Base-by-base conservation (phyloP, 768 basidiomycete genomes). In the Amanita jacksonii region DNA sequence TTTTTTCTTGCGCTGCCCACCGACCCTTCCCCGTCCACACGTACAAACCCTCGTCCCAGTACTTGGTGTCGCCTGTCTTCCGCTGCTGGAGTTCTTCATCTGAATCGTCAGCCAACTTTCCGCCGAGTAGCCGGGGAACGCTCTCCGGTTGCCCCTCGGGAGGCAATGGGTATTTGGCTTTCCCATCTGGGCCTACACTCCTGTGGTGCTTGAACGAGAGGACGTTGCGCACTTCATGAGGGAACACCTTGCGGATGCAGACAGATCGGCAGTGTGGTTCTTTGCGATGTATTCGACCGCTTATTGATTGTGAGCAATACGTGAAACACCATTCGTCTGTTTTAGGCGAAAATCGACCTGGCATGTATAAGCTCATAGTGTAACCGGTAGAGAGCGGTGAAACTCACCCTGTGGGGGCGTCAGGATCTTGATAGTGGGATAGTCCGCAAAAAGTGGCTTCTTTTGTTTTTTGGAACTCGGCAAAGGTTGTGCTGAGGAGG, bases 21-120 rank as follows among this genome's bases (percentile, higher is more conserved):
- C 69, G 65, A 38, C 68, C 76, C 43, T 66, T 67, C 12, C 74
- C 73, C 40, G 74, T 70, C 82, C 83, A 86, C 32, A 88, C 52
- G 54, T 88, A 88, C 72, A 74, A 81, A 4, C 85, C 84, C 52
- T 79, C 76, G 45, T 83, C 70, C 85, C 85, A 88, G 52, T 73
- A 70, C 49, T 72, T 76, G 32, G 63, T 66, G 16, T 72, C 64
- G 49, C 61, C 46, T 10, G 32, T 18, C 22, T 24, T 33, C 19
- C 52, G 30, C 12, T 51, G n/a, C 6, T 54, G 41, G 46, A 60
- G 50, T 28, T 52, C 39, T 35, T 61, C 61, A 19, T 68, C 62
- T 15, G 57, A 42, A 46, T 66, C 63, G 15, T 61, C 61, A 40
- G 58, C 53, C 5, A 58, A 49, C 37, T 62, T 63, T 10, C 72